Base-by-base conservation (phyloP, 257 asterid genomes). In the Nicotiana obtusifolia region DNA sequence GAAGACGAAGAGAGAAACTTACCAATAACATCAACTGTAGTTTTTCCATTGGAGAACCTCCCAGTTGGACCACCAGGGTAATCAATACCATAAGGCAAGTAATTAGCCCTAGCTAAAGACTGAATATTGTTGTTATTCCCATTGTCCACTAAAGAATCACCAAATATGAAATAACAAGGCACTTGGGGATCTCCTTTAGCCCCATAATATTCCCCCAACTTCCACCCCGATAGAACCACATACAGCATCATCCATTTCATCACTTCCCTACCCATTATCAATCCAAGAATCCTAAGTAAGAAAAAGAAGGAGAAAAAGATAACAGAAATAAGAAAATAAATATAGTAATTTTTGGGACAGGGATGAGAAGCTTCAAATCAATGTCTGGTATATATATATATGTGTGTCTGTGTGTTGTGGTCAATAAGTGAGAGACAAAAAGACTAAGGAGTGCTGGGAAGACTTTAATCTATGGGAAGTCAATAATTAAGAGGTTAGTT, bases 21-120 rank as follows among this genome's bases (percentile, higher is more conserved):
- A 92, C 97, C 84, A 1, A 91, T 73, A 86, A 90, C 97, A 84
- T 92, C 97, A 7, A 91, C 95, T 0, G 92, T 87, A 7, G 95
- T 92, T 89, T 81, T 89, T 1, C 97, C 95, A 35, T 92, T 92
- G 81, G 85, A 89, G 85, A 92, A 92, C 78, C 97, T 83, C 5
- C 97, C 97, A 0, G 95, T 92, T 0, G 97, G 94, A 5, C 97
- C 97, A 2, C 16, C 76, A 0, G 89, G 82, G 54, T 84, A 92
- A 84, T 92, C 97, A 7, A 91, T 64, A 1, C 97, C 97, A 44
- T 92, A 92, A 68, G 97, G 97, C 91, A 90, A 85, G 87, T 90
- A 92, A 41, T 92, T 91, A 19, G 97, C 95, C 80, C 85, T 86
- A 5, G 97, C 97, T 82, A 92, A 80, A 1, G 97, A 92, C 57